Base-by-base conservation (phyloP, 2,329 filamentous ascomycete genomes). In the Balansia obtecta region DNA sequence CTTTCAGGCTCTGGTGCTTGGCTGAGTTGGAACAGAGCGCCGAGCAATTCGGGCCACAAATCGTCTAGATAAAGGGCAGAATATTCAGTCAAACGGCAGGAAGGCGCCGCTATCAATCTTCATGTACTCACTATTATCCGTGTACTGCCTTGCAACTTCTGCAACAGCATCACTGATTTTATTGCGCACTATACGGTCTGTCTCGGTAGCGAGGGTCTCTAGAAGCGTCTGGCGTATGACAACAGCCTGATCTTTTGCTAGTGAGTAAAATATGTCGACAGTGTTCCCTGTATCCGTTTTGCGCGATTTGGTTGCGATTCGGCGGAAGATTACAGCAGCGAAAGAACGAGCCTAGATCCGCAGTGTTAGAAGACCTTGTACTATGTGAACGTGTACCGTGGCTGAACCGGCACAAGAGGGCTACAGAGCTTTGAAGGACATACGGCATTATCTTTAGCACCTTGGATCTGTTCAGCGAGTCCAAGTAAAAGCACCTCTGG, bases 161-260 rank as follows among this genome's bases (percentile, higher is more conserved):
- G 93, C 93, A 54, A 97, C 86, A n/a, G 91, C 89, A 69, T 98
- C 93, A 60, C 90, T 93, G 64, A 97, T 86, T 70, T 98, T 98
- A 72, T 95, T 93, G 61, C 93, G 79, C 45, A 95, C 86, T 39
- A 79, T 74, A 54, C 82, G 78, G 54, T 86, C 79, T 20, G 79
- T 72, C 70, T 97, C 93, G 54, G 73, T 75, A 52, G 80, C 80
- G 49, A 96, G 74, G 48, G 81, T 82, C 61, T 90, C 79, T 41
- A 97, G 77, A 52, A 97, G 74, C 67, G 91, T 95, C 61, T 85
- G 78, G 58, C 89, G 82, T 61, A 97, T 95, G 45, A 81, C 83
- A 46, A 80, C 73, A 56, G 85, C 83, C 64, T 93, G 84, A 37
- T 87, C 82, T 52, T 77, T 73, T 56, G 78, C 77, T 49, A 97